Evolutionary conservation across 106 monocot species (phyloP).

Genomic region (Vanilla planifolia): DNA sequence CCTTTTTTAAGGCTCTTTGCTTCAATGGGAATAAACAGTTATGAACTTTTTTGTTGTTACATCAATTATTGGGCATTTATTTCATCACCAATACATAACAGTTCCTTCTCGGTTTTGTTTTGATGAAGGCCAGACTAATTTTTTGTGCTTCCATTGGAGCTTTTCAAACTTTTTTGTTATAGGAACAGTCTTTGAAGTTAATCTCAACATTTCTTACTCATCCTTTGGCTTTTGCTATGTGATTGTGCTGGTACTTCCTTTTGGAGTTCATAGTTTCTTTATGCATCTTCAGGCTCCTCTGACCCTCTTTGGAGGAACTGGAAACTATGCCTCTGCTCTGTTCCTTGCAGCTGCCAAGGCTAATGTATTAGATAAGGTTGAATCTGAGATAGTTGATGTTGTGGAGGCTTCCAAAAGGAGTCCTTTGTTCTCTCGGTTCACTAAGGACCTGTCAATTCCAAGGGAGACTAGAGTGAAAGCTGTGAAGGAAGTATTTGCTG

Average conservation of each 20-base stretch:
- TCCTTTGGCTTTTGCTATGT: background rate
- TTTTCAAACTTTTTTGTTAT: background rate
- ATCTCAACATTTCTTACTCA: background rate
- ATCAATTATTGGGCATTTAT: no score
- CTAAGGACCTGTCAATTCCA: slow-evolving; percentile 67
- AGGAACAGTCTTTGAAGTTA: background rate
- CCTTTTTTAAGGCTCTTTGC: no score
- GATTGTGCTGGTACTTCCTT: background rate
- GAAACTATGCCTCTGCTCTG: slow-evolving; percentile 85
- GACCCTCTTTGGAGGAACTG: slow-evolving; percentile 64
- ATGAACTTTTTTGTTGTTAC: no score
- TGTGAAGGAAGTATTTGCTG: slow-evolving; percentile 57
- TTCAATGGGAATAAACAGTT: no score
- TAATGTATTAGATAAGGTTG: slow-evolving; percentile 71
- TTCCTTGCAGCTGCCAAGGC: slow-evolving; percentile 73
- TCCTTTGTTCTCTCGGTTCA: slow-evolving; percentile 69
- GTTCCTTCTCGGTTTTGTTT: background rate
- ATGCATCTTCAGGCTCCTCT: slow-evolving; percentile 47
- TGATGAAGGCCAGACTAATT: background rate
- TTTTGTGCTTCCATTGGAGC: background rate
- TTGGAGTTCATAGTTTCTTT: background rate
- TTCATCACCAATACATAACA: background rate
- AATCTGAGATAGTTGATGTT: slow-evolving; percentile 59
- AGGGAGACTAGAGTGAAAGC: slow-evolving; percentile 67
- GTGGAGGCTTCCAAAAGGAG: slow-evolving; percentile 69